Evolutionary conservation across 768 basidiomycete genomes (phyloP).

Genomic region (Plicaturopsis crispa): DNA sequence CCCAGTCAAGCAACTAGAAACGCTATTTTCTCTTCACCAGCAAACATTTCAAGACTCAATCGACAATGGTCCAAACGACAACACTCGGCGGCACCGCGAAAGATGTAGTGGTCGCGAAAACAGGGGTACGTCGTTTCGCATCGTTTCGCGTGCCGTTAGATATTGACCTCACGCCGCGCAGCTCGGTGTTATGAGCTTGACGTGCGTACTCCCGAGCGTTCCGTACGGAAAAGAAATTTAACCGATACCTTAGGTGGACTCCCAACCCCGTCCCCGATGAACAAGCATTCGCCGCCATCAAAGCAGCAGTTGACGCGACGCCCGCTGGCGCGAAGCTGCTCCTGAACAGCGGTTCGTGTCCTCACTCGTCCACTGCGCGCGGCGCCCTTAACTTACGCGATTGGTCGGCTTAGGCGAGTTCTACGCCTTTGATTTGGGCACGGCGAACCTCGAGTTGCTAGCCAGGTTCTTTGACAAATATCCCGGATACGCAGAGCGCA

Average conservation of each 20-base stretch:
- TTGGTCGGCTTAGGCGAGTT: constrained; percentile 37
- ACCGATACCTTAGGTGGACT: constrained; percentile 27
- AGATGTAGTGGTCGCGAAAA: constrained; percentile 26
- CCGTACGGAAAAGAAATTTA: neutral
- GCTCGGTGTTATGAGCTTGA: constrained; percentile 38
- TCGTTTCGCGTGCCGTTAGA: neutral
- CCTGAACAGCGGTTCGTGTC: constrained; percentile 37
- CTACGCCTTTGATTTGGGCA: constrained; percentile 36
- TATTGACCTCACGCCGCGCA: neutral
- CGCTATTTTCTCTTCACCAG: too few species aligned
- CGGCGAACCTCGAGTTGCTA: constrained; percentile 41
- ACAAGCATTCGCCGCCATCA: constrained; percentile 54
- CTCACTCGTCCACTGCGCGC: too few species aligned
- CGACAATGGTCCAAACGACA: constrained; percentile 17
- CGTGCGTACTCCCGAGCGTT: constrained; percentile 20
- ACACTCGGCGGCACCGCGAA: constrained; percentile 32
- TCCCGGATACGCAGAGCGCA: constrained; percentile 24
- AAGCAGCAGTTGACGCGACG: constrained; percentile 35
- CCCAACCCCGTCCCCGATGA: constrained; percentile 42
- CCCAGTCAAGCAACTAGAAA: too few species aligned
- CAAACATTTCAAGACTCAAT: too few species aligned
- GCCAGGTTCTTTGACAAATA: constrained; percentile 39
- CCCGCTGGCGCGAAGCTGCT: constrained; percentile 38
- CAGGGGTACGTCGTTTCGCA: constrained; percentile 24
- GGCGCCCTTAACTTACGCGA: constrained; percentile 2